Base-by-base conservation (phyloP, 1,139 yeast species). In the Schizosaccharomyces versatilis region DNA sequence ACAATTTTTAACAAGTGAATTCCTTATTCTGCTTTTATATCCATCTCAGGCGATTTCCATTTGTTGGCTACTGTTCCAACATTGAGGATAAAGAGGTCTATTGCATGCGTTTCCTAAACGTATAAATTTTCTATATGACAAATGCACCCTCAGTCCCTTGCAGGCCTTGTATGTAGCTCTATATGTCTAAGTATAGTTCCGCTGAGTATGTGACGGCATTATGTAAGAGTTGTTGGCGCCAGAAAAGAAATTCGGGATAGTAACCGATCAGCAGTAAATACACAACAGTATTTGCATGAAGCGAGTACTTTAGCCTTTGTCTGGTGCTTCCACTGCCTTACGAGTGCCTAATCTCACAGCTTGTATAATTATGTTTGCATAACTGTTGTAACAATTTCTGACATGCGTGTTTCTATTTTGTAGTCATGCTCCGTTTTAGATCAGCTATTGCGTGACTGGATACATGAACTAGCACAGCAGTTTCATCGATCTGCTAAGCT, bases 91-190 rank as follows among this genome's bases (percentile, higher is more conserved):
- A 24, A 24, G 32, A 24, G 32, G 32, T 24, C 32, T 24, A 24
- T 24, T 24, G 32, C 32, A 24, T 24, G 32, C 32, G 32, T 24
- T 24, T 24, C 32, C 5, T 5, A 24, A 24, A 24, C 32, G 32
- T 24, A 5, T 24, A 24, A 5, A 24, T 24, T 24, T 24, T 24
- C 5, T 24, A 24, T 24, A 24, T 24, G 32, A 24, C 32, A 24
- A 24, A 32, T 44, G 49, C 49, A 44, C 14, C 49, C 49, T 44
- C 12, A 5, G 15, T 44, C 49, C 15, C 49, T 44, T 44, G 49
- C 49, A 19, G 49, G 36, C 7, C 19, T 44, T 24, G 49, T 44
- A 44, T 19, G 49, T 44, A 39, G 14, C 41, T 44, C 38, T 17
- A 5, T 44, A 14, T 6, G 14, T 44, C 12, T 9, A 7, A 24